Evolutionary conservation across 305 asterid genomes (phyloP), one percentile per base, ranked within the genome.

Genomic region (Fraxinus nigra): DNA sequence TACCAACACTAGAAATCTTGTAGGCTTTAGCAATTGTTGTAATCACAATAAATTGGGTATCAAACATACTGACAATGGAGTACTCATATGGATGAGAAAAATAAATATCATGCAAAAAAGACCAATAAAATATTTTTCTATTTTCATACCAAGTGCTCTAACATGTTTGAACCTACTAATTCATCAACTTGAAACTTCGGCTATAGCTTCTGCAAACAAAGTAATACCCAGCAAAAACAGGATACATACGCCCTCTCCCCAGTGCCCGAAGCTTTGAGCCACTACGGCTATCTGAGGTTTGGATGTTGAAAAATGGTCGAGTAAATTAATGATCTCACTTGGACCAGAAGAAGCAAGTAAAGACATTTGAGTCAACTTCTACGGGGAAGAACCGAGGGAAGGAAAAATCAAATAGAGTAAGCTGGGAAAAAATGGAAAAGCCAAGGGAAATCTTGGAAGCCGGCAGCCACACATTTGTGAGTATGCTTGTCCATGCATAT

Each of bases 1-100:
- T 70, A 80, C 59, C 65, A 59, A 28, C 73, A 43, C 65, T 48
- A n/a, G 83, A 59, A 83, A 26, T 11, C n/a, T 59, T 30, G 78
- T 35, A 61, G 76, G 30, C 30, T 5, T 54, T 28, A 51, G 34
- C 37, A 59, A 16, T 40, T n/a, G 28, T 33, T 28, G 56, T 56
- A 7, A 26, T 75, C 43, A 35, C 76, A 61, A 76, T 81, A 75
- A 43, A 13, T 63, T 5, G 48, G 35, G 34, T 63, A 26, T 5
- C 34, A 81, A 6, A 56, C 56, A 75, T 3, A n/a, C 43, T 78
- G 76, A 22, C 0, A 40, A 65, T 10, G 61, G 54, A 20, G 76
- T n/a, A 28, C 72, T 10, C 59, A 3, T 72, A 24, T 26, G 65
- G 75, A 80, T 37, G 16, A 48, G 3, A 54, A 73, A 79, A 59